Base-by-base conservation (phyloP, 2,329 filamentous ascomycete genomes). In the Ascosphaera apis region DNA sequence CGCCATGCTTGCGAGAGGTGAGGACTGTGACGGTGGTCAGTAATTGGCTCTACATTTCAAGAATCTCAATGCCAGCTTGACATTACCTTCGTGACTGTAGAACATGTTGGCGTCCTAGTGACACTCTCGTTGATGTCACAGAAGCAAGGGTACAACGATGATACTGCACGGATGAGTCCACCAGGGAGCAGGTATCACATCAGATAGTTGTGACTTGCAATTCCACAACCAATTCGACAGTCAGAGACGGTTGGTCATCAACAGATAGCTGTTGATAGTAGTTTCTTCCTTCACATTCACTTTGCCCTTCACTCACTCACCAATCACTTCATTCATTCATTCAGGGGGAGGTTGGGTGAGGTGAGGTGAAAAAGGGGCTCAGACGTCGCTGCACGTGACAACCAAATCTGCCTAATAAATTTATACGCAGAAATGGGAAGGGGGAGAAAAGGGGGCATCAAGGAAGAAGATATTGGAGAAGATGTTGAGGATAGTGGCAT, bases 81-180 rank as follows among this genome's bases (percentile, higher is more conserved):
- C n/a, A n/a, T 51, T 62, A 88, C 86, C 81, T 57, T 93, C 84
- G 58, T 92, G 81, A 47, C 80, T 91, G 60, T 92, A 95, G 53
- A 93, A 93, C 84, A 93, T 93, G 39, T 40, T 44, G 40, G 19
- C 11, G 25, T 15, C 7, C 25, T 15, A 32, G n/a, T 28, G 25
- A 9, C 9, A 28, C 25, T n/a, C n/a, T n/a, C n/a, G n/a, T n/a
- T n/a, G n/a, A n/a, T n/a, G n/a, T n/a, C n/a, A n/a, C n/a, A n/a
- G n/a, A n/a, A n/a, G n/a, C n/a, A n/a, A n/a, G n/a, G n/a, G n/a
- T n/a, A n/a, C n/a, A n/a, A n/a, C n/a, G n/a, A n/a, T n/a, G n/a
- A n/a, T n/a, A n/a, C n/a, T n/a, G n/a, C n/a, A n/a, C n/a, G n/a
- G n/a, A n/a, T n/a, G n/a, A n/a, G n/a, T n/a, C n/a, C n/a, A n/a